Percentiles rank a stretch among this genome's conserved stretches.
phyloP scores from a whole-genome alignment of 106 monocot genomes.

The Acorus gramineus region DNA sequence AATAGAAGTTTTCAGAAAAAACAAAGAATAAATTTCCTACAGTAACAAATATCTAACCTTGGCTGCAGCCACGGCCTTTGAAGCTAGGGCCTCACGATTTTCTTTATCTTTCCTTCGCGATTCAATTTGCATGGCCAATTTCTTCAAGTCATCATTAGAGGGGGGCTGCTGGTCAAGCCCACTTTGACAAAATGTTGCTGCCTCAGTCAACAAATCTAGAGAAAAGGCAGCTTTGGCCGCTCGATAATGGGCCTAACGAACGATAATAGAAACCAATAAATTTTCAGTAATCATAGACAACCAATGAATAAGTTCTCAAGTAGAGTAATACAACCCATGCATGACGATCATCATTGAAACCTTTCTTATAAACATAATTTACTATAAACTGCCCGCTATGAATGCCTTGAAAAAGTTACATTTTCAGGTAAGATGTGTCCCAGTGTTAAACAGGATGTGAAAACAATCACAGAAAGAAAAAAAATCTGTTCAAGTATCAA shows the following conservation, averaged over 20 bases:
- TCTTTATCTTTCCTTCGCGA: conserved; percentile 34
- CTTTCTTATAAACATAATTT: too few relatives aligned
- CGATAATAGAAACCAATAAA: neutral
- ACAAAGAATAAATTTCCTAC: conserved; percentile 1
- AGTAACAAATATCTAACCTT: conserved; percentile 37
- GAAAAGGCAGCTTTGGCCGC: conserved; percentile 80
- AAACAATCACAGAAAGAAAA: too few relatives aligned
- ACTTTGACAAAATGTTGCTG: conserved; percentile 55
- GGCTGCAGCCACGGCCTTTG: conserved; percentile 44
- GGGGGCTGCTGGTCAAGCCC: conserved; percentile 61
- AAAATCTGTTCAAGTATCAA: too few relatives aligned
- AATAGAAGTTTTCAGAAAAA: neutral
- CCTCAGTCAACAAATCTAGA: conserved; percentile 49
- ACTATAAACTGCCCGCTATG: too few relatives aligned
- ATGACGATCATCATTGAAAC: neutral
- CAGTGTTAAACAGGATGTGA: too few relatives aligned
- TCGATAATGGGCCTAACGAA: conserved; percentile 72
- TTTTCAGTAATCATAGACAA: neutral
- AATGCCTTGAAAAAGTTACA: too few relatives aligned
- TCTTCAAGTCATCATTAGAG: conserved; percentile 65
- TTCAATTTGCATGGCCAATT: conserved; percentile 50
- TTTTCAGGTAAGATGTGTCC: too few relatives aligned
- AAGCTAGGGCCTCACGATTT: conserved; percentile 32
- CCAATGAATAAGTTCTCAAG: neutral
- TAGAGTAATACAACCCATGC: neutral